Base-by-base conservation (phyloP, 108 stramenopile genomes). In the Cyclostephanos invisitatus region DNA sequence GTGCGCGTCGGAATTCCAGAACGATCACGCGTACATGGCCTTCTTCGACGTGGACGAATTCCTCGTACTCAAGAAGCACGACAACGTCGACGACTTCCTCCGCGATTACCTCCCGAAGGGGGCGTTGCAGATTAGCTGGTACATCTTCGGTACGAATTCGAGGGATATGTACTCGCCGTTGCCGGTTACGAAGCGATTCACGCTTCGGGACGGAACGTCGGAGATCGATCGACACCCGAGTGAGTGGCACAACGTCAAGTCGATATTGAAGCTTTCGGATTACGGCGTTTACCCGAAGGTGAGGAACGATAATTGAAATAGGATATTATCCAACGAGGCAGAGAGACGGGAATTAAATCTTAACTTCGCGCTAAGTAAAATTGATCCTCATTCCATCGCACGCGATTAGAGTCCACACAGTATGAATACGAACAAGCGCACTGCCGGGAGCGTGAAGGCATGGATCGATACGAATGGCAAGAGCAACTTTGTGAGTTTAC, bases 111-210 rank as follows among this genome's bases (percentile, higher is more conserved):
- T 67, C 12, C 56, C 55, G 29, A 53, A 68, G 15, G 85, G 85
- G 12, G 72, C 83, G 32, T 57, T 85, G 58, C 37, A 59, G 9
- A 51, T 84, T 21, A 82, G 83, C 70, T 86, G 87, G 87, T 75
- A 66, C 21, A 36, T 83, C 20, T 76, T 83, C 64, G 86, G 84
- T 3, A 69, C 73, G 7, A 50, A 64, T 25, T 69, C 78, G 58
- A 72, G 55, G 11, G 62, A 70, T 24, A 59, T 62, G 36, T 87
- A 87, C 62, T 36, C 64, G 7, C 84, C 87, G 17, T 7, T 84
- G 57, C 87, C 87, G 1, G 77, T 87, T 1, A 82, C 81, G 32
- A 87, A 87, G 57, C 67, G 87, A 18, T 86, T 86, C 61, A 69
- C 74, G 48, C 78, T 77, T 44, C 47, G 82, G 15, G 82, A 83